Evolutionary conservation across 2,329 filamentous ascomycete genomes (phyloP), one percentile per base, ranked within the genome.

Genomic region (Penicillium italicum): DNA sequence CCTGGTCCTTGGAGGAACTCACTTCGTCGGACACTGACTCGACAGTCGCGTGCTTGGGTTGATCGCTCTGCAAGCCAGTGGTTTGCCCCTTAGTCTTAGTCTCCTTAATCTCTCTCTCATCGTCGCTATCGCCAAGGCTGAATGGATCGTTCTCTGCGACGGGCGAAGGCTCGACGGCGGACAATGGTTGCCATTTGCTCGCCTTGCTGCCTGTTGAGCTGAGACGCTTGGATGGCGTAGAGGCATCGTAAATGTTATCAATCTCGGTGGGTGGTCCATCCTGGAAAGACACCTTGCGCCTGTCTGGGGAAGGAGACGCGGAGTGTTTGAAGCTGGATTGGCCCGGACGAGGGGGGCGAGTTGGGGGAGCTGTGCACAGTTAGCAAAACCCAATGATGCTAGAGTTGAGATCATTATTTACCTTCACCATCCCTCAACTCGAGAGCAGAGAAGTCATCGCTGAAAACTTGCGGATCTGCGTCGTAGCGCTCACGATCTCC

Each of bases 151-250:
- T 93, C 64, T 97, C 91, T 18, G 83, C 82, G 59, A 96, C 88
- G 14, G 93, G 92, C 60, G 84, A 87, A 1, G 92, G 91, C 61
- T 95, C 90, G 14, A 97, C 85, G 0, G 87, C 82, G 12, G 92
- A 91, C 65, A 99, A 78, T 10, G 94, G 93, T 74, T 99, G 93
- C 94, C 94, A 99, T 78, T 99, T 99, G 82, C 92, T 97, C 43
- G 84, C 76, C 77, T 91, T 94, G 62, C 77, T 75, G 45, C 80
- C 79, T n/a, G 67, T 64, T 5, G 71, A 67, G 45, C 78, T 72
- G 63, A 74, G 69, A 80, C 84, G 74, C 80, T 85, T 62, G 78
- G 78, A 28, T 74, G 80, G 50, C 77, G 76, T 71, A 71, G 86
- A 83, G 11, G 82, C 79, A 55, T 86, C 84, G 70, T 95, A 94